Conservation (phyloP, 768 basidiomycete genomes). For the Psilocybe cubensis region DNA sequence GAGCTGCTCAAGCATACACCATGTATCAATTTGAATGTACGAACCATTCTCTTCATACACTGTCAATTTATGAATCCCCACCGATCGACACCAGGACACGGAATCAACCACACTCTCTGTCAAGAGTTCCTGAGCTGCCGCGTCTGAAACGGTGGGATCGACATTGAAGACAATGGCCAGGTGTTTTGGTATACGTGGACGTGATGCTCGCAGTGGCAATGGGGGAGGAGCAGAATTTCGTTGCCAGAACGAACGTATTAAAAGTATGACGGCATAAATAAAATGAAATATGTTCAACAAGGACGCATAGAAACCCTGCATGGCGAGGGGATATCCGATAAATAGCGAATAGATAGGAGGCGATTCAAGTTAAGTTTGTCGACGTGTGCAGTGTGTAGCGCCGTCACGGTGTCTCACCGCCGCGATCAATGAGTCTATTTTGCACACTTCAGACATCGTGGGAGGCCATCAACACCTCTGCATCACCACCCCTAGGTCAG, state of each 20-base stretch:
- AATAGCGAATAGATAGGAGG: conserved; percentile 6
- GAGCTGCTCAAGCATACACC: neutral
- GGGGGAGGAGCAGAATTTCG: conserved; percentile 42
- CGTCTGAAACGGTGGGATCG: conserved; percentile 36
- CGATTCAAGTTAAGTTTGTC: conserved; percentile 12
- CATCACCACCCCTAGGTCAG: neutral
- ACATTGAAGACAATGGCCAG: conserved; percentile 66
- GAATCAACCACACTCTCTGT: conserved; percentile 56
- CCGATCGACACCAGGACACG: conserved; percentile 63
- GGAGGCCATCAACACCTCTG: neutral
- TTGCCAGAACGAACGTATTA: conserved; percentile 43
- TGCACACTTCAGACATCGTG: neutral
- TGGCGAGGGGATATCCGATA: conserved; percentile 27
- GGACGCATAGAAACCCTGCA: conserved; percentile 51
- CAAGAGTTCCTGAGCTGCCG: conserved; percentile 44
- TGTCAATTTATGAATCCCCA: conserved; percentile 66
- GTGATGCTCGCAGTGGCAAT: conserved; percentile 49
- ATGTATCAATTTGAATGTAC: conserved; percentile 18
- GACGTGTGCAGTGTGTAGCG: conserved; percentile 20
- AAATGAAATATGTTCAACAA: conserved; percentile 61
- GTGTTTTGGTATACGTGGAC: conserved; percentile 65
- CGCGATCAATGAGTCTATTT: conserved; percentile 59
- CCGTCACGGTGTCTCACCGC: conserved; percentile 48
- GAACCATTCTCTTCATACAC: conserved; percentile 76
- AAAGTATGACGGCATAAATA: conserved; percentile 50